phyloP scores from a whole-genome alignment of 169 alveolate genomes.

The Miamiensis avidus region DNA sequence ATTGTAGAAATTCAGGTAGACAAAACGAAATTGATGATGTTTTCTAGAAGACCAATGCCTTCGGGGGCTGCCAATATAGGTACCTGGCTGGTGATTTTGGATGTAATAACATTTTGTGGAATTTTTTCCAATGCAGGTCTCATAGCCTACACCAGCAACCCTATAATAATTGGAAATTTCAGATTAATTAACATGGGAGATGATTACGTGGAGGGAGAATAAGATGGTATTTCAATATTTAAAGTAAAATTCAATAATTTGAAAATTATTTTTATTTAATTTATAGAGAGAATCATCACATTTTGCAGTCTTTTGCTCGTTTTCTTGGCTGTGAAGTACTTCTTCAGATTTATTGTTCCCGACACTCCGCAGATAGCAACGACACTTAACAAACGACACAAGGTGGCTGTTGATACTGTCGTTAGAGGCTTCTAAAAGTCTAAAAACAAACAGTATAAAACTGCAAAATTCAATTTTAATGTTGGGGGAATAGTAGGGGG shows the following conservation, averaged over 20 bases:
- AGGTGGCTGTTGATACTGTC: conserved; percentile 20
- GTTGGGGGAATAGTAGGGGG: too few relatives aligned
- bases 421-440: conserved; percentile 24
- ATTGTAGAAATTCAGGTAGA: conserved; percentile 40
- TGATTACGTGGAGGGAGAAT: background rate
- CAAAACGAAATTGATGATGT: conserved; percentile 22
- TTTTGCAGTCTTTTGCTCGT: conserved; percentile 18
- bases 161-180: background rate
- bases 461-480: background rate
- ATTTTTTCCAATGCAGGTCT: conserved; percentile 40
- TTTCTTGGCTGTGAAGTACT: conserved; percentile 26
- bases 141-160: background rate
- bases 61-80: conserved; percentile 35
- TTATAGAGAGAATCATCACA: conserved; percentile 8
- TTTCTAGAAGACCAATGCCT: conserved; percentile 34
- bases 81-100: conserved; percentile 35
- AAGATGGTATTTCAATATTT: too few relatives aligned
- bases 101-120: conserved; percentile 30
- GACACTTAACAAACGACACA: conserved; percentile 29
- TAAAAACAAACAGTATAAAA: too few relatives aligned
- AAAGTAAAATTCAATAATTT: too few relatives aligned
- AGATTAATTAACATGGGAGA: background rate
- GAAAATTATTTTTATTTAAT: too few relatives aligned
- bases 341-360: conserved; percentile 30
- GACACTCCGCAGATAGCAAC: conserved; percentile 33